Percentiles rank a stretch among this genome's conserved stretches.
phyloP scores from a whole-genome alignment of 768 basidiomycete species.

The Kondoa subrosea region DNA sequence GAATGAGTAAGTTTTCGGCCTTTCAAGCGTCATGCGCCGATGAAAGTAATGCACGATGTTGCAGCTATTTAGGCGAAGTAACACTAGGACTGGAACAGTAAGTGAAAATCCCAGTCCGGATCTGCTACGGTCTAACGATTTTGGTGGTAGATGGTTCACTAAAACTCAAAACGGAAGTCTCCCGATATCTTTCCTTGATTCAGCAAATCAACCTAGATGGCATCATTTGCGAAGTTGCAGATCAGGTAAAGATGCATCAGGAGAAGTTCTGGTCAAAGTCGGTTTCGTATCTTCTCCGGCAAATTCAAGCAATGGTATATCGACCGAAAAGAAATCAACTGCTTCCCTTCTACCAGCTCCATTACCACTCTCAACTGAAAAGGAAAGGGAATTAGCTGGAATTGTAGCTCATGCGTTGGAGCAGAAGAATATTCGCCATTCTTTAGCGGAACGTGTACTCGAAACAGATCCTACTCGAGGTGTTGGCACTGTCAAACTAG shows the following conservation, averaged over 20 bases:
- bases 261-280: slow-evolving; percentile 46
- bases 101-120: background rate
- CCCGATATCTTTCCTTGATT: background rate
- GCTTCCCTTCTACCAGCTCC: background rate
- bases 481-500: background rate
- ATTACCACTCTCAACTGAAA: slow-evolving; percentile 30
- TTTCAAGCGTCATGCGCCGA: background rate
- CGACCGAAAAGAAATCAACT: slow-evolving; percentile 15
- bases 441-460: slow-evolving; percentile 29
- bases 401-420: slow-evolving; percentile 31
- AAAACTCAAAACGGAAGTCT: slow-evolving; percentile 5
- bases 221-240: slow-evolving; percentile 38
- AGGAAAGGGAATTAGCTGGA: slow-evolving; percentile 37
- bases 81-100: slow-evolving; percentile 68
- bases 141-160: slow-evolving; percentile 39
- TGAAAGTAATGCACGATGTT: too few species aligned
- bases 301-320: background rate
- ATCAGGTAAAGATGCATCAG: slow-evolving; percentile 40
- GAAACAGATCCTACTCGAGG: background rate
- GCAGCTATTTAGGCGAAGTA: slow-evolving; percentile 53
- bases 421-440: slow-evolving; percentile 26
- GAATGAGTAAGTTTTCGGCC: slow-evolving; percentile 51
- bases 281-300: slow-evolving; percentile 38
- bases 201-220: slow-evolving; percentile 37
- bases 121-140: slow-evolving; percentile 27